These are phyloP conservation scores for Fraxinus excelsior DNA, from an alignment of 257 asterid species.

Conservation along the genomic window DNA sequence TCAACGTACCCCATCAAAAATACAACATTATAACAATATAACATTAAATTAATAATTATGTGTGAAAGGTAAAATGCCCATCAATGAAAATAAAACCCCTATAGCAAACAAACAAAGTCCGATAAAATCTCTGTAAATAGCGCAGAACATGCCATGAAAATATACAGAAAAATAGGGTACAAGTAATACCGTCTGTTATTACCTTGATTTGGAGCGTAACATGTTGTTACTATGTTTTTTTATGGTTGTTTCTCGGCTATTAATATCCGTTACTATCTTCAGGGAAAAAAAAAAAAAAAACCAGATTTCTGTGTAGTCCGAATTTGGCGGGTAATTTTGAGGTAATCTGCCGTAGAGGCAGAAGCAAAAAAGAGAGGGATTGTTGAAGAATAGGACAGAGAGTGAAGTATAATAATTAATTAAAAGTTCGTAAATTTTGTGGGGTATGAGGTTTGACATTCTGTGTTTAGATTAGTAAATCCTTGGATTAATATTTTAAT, in stretches of 20 bases:
- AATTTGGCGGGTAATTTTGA: conserved; percentile 52
- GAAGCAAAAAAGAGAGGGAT: conserved; percentile 12
- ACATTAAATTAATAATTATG: too few relatives aligned
- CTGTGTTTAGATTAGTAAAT: too few relatives aligned
- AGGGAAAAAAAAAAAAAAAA: conserved; percentile 25
- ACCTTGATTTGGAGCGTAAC: conserved; percentile 80
- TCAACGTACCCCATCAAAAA: conserved; percentile 38
- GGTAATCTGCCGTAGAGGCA: conserved; percentile 29
- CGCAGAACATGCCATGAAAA: conserved; percentile 24
- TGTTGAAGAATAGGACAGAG: background rate
- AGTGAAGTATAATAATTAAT: too few relatives aligned
- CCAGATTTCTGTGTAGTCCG: conserved; percentile 31
- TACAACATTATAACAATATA: background rate
- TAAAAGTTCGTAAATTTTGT: too few relatives aligned
- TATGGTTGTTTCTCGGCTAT: conserved; percentile 39
- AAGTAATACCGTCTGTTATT: conserved; percentile 25
- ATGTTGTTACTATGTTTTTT: conserved; percentile 31
- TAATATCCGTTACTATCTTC: conserved; percentile 39
- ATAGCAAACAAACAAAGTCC: conserved; percentile 29
- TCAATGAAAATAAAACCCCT: background rate
- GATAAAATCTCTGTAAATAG: conserved; percentile 37
- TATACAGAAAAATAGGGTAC: conserved; percentile 17
- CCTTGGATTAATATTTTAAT: too few relatives aligned
- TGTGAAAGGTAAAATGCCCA: background rate
- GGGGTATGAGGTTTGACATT: too few relatives aligned